phyloP scores from a whole-genome alignment of 441 rosid genomes.

The Arabidopsis hybrid region DNA sequence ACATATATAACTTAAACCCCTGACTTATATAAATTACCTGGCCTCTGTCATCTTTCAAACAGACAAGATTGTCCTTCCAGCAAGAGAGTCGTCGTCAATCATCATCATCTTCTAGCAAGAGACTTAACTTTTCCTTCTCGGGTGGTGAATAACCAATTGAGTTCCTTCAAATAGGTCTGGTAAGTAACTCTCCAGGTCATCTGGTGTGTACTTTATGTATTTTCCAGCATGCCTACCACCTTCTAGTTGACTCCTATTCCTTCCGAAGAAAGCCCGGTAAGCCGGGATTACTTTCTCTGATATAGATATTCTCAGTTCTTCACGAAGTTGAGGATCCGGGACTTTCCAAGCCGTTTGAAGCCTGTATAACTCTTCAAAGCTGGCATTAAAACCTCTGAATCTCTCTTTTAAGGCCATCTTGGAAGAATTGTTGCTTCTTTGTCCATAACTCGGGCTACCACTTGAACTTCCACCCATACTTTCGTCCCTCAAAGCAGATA shows the following conservation, averaged over 20 bases:
- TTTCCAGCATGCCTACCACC: slow-evolving; percentile 86
- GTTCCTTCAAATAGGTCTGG: slow-evolving; percentile 89
- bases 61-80: slow-evolving; percentile 22
- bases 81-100: slow-evolving; percentile 9
- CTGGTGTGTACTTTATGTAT: slow-evolving; percentile 92
- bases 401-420: slow-evolving; percentile 85
- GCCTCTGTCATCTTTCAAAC: slow-evolving; percentile 33
- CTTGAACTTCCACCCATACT: slow-evolving; percentile 73
- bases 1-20: slow-evolving; percentile 40
- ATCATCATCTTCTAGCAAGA: background rate
- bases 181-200: slow-evolving; percentile 84
- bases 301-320: slow-evolving; percentile 91
- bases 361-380: slow-evolving; percentile 90
- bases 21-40: slow-evolving; percentile 40
- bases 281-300: slow-evolving; percentile 93
- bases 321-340: slow-evolving; percentile 94
- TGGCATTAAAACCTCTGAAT: slow-evolving; percentile 87
- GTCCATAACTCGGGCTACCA: slow-evolving; percentile 65
- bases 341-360: slow-evolving; percentile 97
- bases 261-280: slow-evolving; percentile 84
- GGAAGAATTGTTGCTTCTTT: slow-evolving; percentile 55
- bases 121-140: slow-evolving; percentile 73
- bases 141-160: slow-evolving; percentile 80
- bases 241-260: slow-evolving; percentile 85
- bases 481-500: slow-evolving; percentile 87